phyloP scores from a whole-genome alignment of 2,329 filamentous ascomycete genomes.

The Achaetomium macrosporum region DNA sequence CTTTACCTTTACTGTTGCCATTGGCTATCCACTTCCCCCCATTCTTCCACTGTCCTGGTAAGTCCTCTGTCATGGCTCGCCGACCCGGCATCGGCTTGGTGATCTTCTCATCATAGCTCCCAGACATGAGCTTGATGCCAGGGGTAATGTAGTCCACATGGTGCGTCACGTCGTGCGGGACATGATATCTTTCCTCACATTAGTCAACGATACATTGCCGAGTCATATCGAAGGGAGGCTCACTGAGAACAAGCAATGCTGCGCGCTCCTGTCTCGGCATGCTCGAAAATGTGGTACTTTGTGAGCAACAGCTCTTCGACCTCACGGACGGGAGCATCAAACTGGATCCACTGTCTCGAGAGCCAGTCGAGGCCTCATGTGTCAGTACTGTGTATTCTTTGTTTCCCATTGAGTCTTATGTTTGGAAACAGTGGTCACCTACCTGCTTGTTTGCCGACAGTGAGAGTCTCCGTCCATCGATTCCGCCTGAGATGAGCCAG shows the following conservation, averaged over 20 bases:
- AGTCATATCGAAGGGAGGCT: neutral
- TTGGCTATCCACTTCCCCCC: neutral
- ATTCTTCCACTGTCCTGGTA: neutral
- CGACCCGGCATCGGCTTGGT: constrained; percentile 8
- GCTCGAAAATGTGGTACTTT: constrained; percentile 38
- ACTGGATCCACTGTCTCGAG: constrained; percentile 35
- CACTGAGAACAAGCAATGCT: constrained; percentile 22
- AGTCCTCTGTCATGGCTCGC: neutral
- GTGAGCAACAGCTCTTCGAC: constrained; percentile 36
- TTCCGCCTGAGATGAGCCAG: constrained; percentile 31
- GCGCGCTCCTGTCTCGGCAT: constrained; percentile 30
- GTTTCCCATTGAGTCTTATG: neutral
- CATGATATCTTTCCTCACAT: constrained; percentile 30
- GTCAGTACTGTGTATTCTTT: too few relatives aligned
- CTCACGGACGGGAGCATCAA: constrained; percentile 35
- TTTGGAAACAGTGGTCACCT: neutral
- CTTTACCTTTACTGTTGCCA: neutral
- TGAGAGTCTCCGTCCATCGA: constrained; percentile 19
- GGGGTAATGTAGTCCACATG: constrained; percentile 54
- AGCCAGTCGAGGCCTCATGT: neutral
- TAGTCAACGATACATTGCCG: neutral
- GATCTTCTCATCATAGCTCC: constrained; percentile 10
- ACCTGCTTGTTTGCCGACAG: constrained; percentile 25
- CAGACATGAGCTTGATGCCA: constrained; percentile 40
- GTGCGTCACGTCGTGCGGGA: constrained; percentile 40